phyloP scores from a whole-genome alignment of 352 stramenopile genomes.

The Aphanomyces euteiches region DNA sequence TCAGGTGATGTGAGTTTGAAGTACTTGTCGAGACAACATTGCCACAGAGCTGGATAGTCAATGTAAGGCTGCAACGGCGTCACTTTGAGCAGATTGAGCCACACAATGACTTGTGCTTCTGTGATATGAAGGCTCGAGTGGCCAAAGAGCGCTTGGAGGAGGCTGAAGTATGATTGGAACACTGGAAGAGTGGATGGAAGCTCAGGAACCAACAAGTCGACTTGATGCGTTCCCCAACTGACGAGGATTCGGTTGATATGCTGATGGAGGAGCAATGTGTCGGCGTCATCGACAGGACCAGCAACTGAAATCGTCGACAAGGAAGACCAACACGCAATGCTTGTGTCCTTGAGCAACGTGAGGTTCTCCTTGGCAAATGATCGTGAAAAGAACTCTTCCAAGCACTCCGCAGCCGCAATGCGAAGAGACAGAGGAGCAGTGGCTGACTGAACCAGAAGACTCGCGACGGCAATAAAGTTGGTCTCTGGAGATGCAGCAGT shows the following conservation, averaged over 20 bases:
- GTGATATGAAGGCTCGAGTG: slow-evolving; percentile 67
- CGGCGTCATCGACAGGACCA: slow-evolving; percentile 46
- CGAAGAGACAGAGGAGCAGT: slow-evolving; percentile 45
- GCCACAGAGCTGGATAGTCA: slow-evolving; percentile 31
- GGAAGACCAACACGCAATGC: slow-evolving; percentile 26
- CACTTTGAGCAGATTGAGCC: slow-evolving; percentile 70
- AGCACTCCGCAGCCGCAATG: slow-evolving; percentile 54
- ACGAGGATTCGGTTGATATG: slow-evolving; percentile 77
- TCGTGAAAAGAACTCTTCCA: slow-evolving; percentile 66
- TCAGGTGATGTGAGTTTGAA: slow-evolving; percentile 72
- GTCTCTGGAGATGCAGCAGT: slow-evolving; percentile 47
- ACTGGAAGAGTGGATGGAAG: slow-evolving; percentile 43
- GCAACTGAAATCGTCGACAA: slow-evolving; percentile 19
- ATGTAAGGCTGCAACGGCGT: slow-evolving; percentile 37
- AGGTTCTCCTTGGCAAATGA: slow-evolving; percentile 68
- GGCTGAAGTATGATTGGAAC: slow-evolving; percentile 44
- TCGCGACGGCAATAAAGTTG: slow-evolving; percentile 63
- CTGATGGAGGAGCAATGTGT: slow-evolving; percentile 59
- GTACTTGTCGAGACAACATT: slow-evolving; percentile 71
- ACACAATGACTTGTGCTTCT: slow-evolving; percentile 70
- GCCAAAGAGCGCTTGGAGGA: slow-evolving; percentile 52
- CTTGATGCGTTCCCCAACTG: slow-evolving; percentile 59
- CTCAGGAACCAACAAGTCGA: slow-evolving; percentile 55
- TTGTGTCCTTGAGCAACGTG: slow-evolving; percentile 57
- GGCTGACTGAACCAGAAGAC: slow-evolving; percentile 44